A percentile compares a stretch with the other conserved stretches of the same genome.
Conservation (phyloP, 2,329 filamentous ascomycete species). For the Amesomyces nigricolor region DNA sequence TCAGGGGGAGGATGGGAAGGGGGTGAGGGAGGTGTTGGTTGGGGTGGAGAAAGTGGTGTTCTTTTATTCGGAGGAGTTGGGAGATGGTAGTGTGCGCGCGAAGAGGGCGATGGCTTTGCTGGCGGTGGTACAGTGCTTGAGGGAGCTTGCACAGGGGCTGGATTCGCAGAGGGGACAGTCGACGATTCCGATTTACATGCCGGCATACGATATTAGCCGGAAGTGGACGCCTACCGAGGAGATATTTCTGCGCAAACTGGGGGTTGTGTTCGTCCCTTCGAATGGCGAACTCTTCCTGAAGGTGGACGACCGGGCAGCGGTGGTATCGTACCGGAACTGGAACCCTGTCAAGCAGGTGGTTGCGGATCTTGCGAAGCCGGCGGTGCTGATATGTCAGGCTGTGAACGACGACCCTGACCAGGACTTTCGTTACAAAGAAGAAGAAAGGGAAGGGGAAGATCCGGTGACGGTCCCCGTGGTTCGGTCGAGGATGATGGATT, state of each 20-base stretch:
- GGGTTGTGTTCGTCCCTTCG: slow-evolving; percentile 9
- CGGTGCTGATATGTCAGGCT: slow-evolving; percentile 12
- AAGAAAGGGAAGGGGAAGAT: not conserved
- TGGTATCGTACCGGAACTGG: slow-evolving; percentile 19
- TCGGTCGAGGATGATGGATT: slow-evolving; percentile 1
- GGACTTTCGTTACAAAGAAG: slow-evolving; percentile 10
- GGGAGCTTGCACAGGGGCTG: slow-evolving; percentile 5
- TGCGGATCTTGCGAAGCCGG: slow-evolving; percentile 18
- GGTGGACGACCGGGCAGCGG: slow-evolving; percentile 12
- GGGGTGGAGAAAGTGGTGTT: slow-evolving; percentile 18
- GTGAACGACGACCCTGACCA: not conserved
- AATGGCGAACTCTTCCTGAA: slow-evolving; percentile 17
- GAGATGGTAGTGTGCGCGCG: slow-evolving; percentile 8
- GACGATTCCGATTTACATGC: slow-evolving; percentile 20
- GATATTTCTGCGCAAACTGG: not conserved
- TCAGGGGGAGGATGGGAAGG: not conserved
- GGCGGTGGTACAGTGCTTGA: slow-evolving; percentile 3
- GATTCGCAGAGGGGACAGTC: not conserved
- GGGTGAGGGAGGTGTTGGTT: not conserved
- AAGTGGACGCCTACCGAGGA: slow-evolving; percentile 12
- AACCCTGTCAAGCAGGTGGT: slow-evolving; percentile 21
- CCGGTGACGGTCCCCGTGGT: slow-evolving; percentile 5
- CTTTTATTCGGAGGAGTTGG: slow-evolving; percentile 11
- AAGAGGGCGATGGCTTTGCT: slow-evolving; percentile 13
- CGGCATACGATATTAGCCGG: not conserved